Percentiles rank a stretch among this genome's conserved stretches.
phyloP scores from a whole-genome alignment of 2,329 filamentous ascomycete genomes.

The Trichophyton benhamiae region DNA sequence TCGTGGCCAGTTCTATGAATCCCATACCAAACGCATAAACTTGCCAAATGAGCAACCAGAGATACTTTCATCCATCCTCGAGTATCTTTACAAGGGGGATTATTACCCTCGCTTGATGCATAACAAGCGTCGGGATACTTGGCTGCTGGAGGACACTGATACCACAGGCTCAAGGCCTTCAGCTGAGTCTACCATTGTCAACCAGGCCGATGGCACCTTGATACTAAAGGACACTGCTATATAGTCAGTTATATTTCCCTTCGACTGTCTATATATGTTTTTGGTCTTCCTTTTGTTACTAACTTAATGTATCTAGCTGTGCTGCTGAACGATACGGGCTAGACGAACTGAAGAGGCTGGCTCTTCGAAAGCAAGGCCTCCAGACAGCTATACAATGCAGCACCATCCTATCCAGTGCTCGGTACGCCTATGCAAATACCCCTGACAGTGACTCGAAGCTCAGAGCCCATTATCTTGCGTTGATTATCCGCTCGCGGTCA shows the following conservation, averaged over 20 bases:
- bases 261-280: not conserved
- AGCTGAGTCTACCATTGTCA: slow-evolving; percentile 55
- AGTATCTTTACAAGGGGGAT: slow-evolving; percentile 89
- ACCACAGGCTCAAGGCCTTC: slow-evolving; percentile 26
- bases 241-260: slow-evolving; percentile 41
- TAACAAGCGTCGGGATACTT: slow-evolving; percentile 67
- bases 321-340: slow-evolving; percentile 73
- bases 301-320: slow-evolving; percentile 38
- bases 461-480: slow-evolving; percentile 77
- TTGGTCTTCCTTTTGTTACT: not conserved
- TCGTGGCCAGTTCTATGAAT: slow-evolving; percentile 50
- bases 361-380: slow-evolving; percentile 78
- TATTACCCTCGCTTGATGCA: slow-evolving; percentile 75
- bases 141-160: slow-evolving; percentile 60
- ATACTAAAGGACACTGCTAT: slow-evolving; percentile 81
- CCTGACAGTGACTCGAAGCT: slow-evolving; percentile 84
- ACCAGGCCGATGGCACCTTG: slow-evolving; percentile 50
- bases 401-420: slow-evolving; percentile 76
- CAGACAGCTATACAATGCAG: slow-evolving; percentile 72
- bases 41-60: slow-evolving; percentile 79
- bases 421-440: slow-evolving; percentile 79
- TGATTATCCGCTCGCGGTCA: slow-evolving; percentile 76
- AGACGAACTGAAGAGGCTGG: slow-evolving; percentile 70
- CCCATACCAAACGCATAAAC: slow-evolving; percentile 56
- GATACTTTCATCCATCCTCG: slow-evolving; percentile 78